Evolutionary conservation across 192 early-diverging fungal species (phyloP).

Genomic region (Pilobolus umbonatus): DNA sequence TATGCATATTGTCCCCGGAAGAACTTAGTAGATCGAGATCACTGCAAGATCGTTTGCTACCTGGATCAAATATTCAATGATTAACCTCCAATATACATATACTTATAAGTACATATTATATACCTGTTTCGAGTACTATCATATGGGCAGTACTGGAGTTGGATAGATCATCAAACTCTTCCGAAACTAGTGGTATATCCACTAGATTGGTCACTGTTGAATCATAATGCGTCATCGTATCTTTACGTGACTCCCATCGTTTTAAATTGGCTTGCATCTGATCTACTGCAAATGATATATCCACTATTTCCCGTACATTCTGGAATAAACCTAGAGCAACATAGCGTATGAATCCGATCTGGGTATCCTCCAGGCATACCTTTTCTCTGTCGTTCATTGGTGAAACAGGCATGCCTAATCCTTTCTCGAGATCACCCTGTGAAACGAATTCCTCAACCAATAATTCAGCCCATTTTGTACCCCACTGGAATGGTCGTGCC

Average conservation of each 20-base stretch:
- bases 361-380: conserved; percentile 39
- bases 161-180: conserved; percentile 3
- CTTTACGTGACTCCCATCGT: conserved; percentile 22
- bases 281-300: conserved; percentile 26
- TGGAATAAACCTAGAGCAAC: conserved; percentile 50
- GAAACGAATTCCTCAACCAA: conserved; percentile 65
- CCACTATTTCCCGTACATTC: conserved; percentile 21
- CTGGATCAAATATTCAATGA: not conserved
- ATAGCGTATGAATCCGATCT: conserved; percentile 46
- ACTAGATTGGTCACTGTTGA: not conserved
- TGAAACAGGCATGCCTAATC: conserved; percentile 53
- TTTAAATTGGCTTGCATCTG: conserved; percentile 25
- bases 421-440: conserved; percentile 70
- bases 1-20: no score
- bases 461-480: conserved; percentile 62
- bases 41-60: not conserved
- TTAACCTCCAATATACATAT: no score
- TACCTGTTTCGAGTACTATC: no score
- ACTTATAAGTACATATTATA: not conserved
- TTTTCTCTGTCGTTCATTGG: conserved; percentile 49
- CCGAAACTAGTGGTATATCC: not conserved
- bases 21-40: no score
- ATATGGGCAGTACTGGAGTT: not conserved
- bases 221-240: not conserved
- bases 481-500: conserved; percentile 65